phyloP scores from a whole-genome alignment of 1,139 yeast species.

The Debaryomycetaceae sp. region DNA sequence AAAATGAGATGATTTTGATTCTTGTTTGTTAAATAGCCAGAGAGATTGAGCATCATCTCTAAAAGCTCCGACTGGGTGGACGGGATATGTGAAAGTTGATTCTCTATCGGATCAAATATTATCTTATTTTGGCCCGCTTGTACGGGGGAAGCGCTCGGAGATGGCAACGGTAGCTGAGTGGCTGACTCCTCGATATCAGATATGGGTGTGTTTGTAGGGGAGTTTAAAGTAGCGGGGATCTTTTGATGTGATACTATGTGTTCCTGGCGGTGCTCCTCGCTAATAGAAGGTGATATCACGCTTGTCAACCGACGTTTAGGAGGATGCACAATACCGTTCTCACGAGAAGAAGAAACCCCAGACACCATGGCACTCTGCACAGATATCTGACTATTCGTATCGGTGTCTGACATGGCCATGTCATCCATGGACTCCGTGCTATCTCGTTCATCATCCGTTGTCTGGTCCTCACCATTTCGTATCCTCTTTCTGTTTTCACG shows the following conservation, averaged over 20 bases:
- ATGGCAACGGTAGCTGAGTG: slow-evolving; percentile 56
- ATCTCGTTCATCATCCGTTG: slow-evolving; percentile 12
- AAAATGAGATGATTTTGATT: slow-evolving; percentile 52
- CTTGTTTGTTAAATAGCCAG: slow-evolving; percentile 32
- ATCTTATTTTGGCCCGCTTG: slow-evolving; percentile 22
- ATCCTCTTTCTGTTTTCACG: slow-evolving; percentile 26
- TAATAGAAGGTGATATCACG: slow-evolving; percentile 13
- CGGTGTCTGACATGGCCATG: slow-evolving; percentile 35
- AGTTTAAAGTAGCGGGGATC: slow-evolving; percentile 29
- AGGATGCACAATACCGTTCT: slow-evolving; percentile 29
- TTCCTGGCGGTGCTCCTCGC: slow-evolving; percentile 5
- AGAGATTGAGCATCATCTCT: slow-evolving; percentile 31
- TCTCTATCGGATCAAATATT: slow-evolving; percentile 18
- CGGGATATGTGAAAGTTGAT: slow-evolving; percentile 27
- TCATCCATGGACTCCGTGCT: slow-evolving; percentile 34
- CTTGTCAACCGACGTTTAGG: slow-evolving; percentile 38
- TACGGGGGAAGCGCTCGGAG: slow-evolving; percentile 68
- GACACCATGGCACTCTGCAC: slow-evolving; percentile 10
- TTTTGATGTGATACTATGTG: slow-evolving; percentile 18
- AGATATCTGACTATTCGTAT: slow-evolving; percentile 24
- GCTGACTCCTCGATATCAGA: slow-evolving; percentile 37
- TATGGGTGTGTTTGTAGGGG: slow-evolving; percentile 36
- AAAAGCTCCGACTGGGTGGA: slow-evolving; percentile 40
- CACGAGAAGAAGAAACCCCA: slow-evolving; percentile 11
- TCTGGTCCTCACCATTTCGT: slow-evolving; percentile 11